Conservation (phyloP, 257 asterid species). For the Jasminum sambac region DNA sequence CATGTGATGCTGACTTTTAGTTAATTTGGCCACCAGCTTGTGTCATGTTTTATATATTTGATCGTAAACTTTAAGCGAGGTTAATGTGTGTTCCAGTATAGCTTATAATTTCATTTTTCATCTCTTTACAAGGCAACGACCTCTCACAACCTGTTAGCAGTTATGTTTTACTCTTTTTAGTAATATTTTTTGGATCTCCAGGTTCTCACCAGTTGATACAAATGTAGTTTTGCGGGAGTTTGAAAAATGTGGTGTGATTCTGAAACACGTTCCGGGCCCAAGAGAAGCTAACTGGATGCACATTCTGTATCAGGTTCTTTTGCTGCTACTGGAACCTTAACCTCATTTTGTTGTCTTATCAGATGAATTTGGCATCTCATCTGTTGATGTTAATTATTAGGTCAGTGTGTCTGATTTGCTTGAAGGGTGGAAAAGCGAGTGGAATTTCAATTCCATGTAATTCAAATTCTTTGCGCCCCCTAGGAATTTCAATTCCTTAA, state of each 20-base stretch:
- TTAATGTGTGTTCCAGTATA: background rate
- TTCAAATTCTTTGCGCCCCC: too few relatives aligned
- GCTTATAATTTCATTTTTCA: background rate
- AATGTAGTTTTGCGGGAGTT: slow-evolving; percentile 87
- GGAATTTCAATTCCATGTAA: too few relatives aligned
- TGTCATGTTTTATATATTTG: background rate
- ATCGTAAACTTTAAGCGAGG: slow-evolving; percentile 1
- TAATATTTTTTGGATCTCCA: slow-evolving; percentile 30
- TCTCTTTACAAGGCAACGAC: background rate
- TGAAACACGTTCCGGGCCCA: slow-evolving; percentile 94
- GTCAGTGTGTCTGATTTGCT: too few relatives aligned
- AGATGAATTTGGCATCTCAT: background rate
- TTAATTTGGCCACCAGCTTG: background rate
- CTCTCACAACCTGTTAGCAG: slow-evolving; percentile 7
- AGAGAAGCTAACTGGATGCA: slow-evolving; percentile 99
- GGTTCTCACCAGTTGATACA: slow-evolving; percentile 90
- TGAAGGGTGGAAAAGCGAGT: too few relatives aligned
- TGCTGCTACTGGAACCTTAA: slow-evolving; percentile 24
- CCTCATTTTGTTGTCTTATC: background rate
- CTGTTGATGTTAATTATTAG: background rate
- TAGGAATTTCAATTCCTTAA: too few relatives aligned
- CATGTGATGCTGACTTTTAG: too few relatives aligned
- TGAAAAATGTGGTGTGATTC: slow-evolving; percentile 85
- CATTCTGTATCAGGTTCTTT: slow-evolving; percentile 79
- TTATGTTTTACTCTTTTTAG: slow-evolving; percentile 9